These are phyloP conservation scores for Heterobasidion occidentale DNA, from an alignment of 1,284 basidiomycete species.

Conservation along the genomic window DNA sequence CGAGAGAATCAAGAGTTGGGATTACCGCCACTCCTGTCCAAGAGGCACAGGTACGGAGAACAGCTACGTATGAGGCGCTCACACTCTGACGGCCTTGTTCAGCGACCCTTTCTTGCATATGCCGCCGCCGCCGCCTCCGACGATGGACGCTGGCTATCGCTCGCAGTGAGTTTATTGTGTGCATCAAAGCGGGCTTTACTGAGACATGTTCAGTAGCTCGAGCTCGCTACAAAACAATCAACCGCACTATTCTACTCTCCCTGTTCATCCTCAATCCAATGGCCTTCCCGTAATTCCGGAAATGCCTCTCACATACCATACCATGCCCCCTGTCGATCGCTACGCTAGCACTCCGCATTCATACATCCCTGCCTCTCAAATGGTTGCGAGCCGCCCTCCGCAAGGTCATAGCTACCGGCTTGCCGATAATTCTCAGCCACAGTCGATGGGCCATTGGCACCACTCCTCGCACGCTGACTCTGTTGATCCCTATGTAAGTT, in stretches of 20 bases:
- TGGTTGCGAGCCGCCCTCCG: not conserved
- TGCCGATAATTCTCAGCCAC: slow-evolving; percentile 5
- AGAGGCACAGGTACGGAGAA: slow-evolving; percentile 39
- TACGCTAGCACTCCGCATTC: slow-evolving; percentile 7
- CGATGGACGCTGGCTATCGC: slow-evolving; percentile 12
- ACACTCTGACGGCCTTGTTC: slow-evolving; percentile 12
- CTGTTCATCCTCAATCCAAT: slow-evolving; percentile 6
- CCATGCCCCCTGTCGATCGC: slow-evolving; percentile 12
- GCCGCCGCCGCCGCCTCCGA: slow-evolving; percentile 8
- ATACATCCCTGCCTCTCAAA: not conserved
- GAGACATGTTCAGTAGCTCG: not conserved
- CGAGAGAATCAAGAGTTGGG: slow-evolving; percentile 41
- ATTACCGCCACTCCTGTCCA: slow-evolving; percentile 40
- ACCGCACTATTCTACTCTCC: slow-evolving; percentile 27
- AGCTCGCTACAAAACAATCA: slow-evolving; percentile 15
- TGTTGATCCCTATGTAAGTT: slow-evolving; percentile 11
- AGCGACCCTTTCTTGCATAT: slow-evolving; percentile 13
- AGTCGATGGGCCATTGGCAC: slow-evolving; percentile 9
- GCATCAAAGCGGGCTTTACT: not conserved
- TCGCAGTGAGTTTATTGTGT: slow-evolving; percentile 8
- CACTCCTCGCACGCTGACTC: slow-evolving; percentile 8
- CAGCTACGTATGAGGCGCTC: not conserved
- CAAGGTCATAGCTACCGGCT: slow-evolving; percentile 8
- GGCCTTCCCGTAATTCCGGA: slow-evolving; percentile 52
- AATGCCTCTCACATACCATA: slow-evolving; percentile 28